Evolutionary conservation across 2,329 filamentous ascomycete species (phyloP), one percentile per base, ranked within the genome.

Genomic region (Beauveria sp.): DNA sequence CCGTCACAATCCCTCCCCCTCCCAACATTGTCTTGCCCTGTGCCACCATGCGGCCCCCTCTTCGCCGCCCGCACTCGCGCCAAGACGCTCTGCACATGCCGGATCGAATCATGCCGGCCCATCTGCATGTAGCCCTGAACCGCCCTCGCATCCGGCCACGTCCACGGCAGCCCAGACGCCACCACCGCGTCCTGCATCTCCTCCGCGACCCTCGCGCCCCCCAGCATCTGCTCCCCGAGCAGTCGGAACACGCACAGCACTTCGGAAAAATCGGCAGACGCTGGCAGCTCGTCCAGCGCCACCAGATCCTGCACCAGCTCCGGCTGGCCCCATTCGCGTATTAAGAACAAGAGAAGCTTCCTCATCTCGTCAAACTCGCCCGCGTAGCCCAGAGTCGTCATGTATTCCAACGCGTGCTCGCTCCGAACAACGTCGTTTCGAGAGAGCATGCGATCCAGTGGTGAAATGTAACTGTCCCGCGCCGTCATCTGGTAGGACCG

Each of bases 311-410:
- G 72, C 5, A 74, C 66, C 40, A 73, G 62, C 10, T 70, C 68
- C 28, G 68, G 60, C 24, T 70, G 70, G 6, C 70, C 69, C 73
- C 80, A 80, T 65, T 85, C 73, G 26, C 72, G 66, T 0, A 82
- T 72, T 65, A 88, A 81, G 86, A 87, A 92, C 34, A 74, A 71
- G 16, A 88, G 72, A 5, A 87, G 72, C 4, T 74, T 75, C 5
- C 81, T 77, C 69, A 91, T 83, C 55, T 81, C 84, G 2, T 80
- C 74, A 54, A 78, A 77, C 65, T 90, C 84, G 42, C 80, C 81
- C n/a, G 85, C 71, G 58, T 82, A 79, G 1, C 83, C 88, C 24
- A 91, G 75, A 1, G 83, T 79, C 52, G 86, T 80, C 70, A 91
- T 79, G 69, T 89, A 88, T 2, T 77, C 75, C 66, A 88, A 83